phyloP scores from a whole-genome alignment of 805 yeast genomes.

The Nematodospora valgi region DNA sequence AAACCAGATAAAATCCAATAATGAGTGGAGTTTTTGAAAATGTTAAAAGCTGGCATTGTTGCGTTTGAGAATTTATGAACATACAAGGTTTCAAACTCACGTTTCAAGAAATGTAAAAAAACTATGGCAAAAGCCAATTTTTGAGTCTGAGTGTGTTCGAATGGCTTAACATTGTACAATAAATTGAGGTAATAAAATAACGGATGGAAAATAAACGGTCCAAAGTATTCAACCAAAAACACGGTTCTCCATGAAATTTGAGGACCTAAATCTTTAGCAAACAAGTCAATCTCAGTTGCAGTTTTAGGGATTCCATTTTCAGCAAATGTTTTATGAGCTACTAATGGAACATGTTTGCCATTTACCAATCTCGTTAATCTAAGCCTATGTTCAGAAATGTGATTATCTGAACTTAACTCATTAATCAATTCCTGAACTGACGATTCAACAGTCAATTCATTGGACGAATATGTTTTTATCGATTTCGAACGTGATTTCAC shows the following conservation, averaged over 20 bases:
- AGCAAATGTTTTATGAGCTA: conserved; percentile 40
- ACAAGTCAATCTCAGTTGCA: conserved; percentile 38
- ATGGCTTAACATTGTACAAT: conserved; percentile 24
- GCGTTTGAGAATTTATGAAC: conserved; percentile 83
- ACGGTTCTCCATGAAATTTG: conserved; percentile 92
- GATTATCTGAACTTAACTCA: conserved; percentile 42
- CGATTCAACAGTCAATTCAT: conserved; percentile 26
- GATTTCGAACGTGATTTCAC: conserved; percentile 61
- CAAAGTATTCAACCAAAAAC: conserved; percentile 82
- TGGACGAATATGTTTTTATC: conserved; percentile 47
- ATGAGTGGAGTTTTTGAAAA: conserved; percentile 86
- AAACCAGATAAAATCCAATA: conserved; percentile 91
- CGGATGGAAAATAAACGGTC: conserved; percentile 82
- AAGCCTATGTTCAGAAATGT: conserved; percentile 29
- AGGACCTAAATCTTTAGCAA: conserved; percentile 86
- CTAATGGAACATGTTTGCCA: conserved; percentile 19
- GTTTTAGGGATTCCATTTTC: conserved; percentile 43
- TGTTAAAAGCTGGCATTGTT: conserved; percentile 87
- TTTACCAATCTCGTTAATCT: conserved; percentile 20
- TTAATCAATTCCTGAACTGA: conserved; percentile 42
- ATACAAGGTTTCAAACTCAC: conserved; percentile 83
- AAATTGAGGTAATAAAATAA: conserved; percentile 46
- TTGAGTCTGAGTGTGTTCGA: conserved; percentile 50
- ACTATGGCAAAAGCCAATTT: conserved; percentile 51
- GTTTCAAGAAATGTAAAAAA: conserved; percentile 74